Evolutionary conservation across 768 basidiomycete species (phyloP).

Genomic region (Pisolithus sp.): DNA sequence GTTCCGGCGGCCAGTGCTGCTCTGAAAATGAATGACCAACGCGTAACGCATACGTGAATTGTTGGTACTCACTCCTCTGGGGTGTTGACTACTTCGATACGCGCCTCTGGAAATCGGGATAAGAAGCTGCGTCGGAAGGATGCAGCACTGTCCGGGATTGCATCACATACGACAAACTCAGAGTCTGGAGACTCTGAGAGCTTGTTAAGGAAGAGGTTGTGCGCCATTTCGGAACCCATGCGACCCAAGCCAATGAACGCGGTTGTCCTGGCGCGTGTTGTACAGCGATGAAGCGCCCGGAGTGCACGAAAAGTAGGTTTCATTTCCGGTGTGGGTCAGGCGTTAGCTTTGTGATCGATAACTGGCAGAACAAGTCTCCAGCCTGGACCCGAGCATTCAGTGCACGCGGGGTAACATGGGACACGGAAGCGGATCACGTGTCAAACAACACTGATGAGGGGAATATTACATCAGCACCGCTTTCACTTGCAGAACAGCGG

Average conservation of each 20-base stretch:
- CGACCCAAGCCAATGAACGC: conserved; percentile 83
- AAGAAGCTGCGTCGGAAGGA: conserved; percentile 53
- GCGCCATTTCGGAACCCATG: conserved; percentile 86
- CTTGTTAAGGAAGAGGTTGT: conserved; percentile 76
- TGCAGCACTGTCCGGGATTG: conserved; percentile 49
- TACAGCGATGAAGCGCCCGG: conserved; percentile 30
- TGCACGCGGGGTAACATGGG: neutral
- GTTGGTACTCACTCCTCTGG: conserved; percentile 63
- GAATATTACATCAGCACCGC: too few relatives aligned
- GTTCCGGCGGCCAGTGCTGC: conserved; percentile 57
- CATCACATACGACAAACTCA: conserved; percentile 76
- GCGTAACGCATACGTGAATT: neutral
- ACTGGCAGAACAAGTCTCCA: neutral
- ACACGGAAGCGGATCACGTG: too few relatives aligned
- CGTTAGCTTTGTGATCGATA: neutral
- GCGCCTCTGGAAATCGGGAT: conserved; percentile 51
- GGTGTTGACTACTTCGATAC: conserved; percentile 49
- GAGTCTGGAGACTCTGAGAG: conserved; percentile 45
- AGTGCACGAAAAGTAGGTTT: conserved; percentile 41
- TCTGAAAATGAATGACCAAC: conserved; percentile 31
- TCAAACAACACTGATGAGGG: too few relatives aligned
- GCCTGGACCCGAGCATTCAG: neutral
- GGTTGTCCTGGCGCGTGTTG: conserved; percentile 43
- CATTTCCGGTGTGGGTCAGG: conserved; percentile 31
- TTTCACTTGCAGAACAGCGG: neutral